A percentile compares a stretch with the other conserved stretches of the same genome.
Evolutionary conservation across 352 stramenopile genomes (phyloP).

Genomic region (Globisporangium rhizosaccharum): DNA sequence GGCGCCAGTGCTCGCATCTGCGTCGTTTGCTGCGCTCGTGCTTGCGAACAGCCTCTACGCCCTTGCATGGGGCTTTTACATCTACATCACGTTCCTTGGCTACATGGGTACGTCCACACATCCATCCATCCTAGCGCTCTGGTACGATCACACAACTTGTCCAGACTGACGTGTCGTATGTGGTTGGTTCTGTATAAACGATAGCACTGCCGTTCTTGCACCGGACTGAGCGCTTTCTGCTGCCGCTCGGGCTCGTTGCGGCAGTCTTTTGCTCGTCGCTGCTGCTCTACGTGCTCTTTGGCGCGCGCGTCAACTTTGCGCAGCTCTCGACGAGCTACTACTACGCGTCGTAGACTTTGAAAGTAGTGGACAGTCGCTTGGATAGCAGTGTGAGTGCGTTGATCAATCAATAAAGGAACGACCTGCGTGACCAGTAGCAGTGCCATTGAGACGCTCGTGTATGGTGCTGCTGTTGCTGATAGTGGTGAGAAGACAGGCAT

Average conservation of each 20-base stretch:
- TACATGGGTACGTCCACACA: constrained; percentile 81
- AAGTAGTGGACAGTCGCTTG: no score
- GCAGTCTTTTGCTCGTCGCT: constrained; percentile 80
- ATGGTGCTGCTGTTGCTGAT: no score
- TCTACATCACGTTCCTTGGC: constrained; percentile 98
- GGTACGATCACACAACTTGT: background rate
- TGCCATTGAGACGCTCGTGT: no score
- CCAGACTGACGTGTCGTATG: constrained; percentile 4
- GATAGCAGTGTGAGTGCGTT: no score
- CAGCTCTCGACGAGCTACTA: constrained; percentile 79
- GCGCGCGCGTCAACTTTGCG: constrained; percentile 59
- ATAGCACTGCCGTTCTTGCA: constrained; percentile 87
- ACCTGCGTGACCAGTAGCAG: no score
- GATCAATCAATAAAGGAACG: no score
- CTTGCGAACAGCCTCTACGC: constrained; percentile 94
- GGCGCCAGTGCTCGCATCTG: constrained; percentile 88
- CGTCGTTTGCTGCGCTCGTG: constrained; percentile 87
- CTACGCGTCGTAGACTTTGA: constrained; percentile 40
- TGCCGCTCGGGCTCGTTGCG: constrained; percentile 74
- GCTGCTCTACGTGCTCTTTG: constrained; percentile 67
- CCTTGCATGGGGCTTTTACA: constrained; percentile 92
- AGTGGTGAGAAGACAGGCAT: no score
- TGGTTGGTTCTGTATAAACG: background rate
- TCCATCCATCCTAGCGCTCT: background rate
- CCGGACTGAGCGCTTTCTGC: constrained; percentile 87